Conservation (phyloP, 768 basidiomycete genomes). For the Xerocomellus intermedius region DNA sequence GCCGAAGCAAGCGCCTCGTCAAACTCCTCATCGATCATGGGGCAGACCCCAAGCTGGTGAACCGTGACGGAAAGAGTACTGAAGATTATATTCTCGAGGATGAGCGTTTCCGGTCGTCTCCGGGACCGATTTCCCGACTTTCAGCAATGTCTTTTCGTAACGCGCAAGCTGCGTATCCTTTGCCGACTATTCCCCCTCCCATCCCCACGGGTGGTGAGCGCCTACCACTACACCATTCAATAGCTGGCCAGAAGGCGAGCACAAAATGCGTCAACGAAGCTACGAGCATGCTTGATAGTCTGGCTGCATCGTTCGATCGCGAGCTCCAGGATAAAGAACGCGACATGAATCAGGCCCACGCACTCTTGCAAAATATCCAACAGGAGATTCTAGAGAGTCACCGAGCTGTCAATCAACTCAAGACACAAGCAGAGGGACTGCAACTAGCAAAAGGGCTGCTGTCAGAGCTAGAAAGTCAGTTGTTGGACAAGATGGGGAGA, state of each 20-base stretch:
- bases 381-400: slow-evolving; percentile 87
- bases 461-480: slow-evolving; percentile 58
- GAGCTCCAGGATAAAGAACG: slow-evolving; percentile 91
- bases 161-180: slow-evolving; percentile 50
- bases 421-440: slow-evolving; percentile 64
- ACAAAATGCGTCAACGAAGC: slow-evolving; percentile 85
- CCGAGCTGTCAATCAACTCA: slow-evolving; percentile 68
- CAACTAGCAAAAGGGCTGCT: slow-evolving; percentile 57
- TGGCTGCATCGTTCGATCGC: slow-evolving; percentile 88
- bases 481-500: slow-evolving; percentile 75
- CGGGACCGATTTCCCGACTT: slow-evolving; percentile 68
- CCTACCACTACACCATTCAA: slow-evolving; percentile 79
- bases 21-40: slow-evolving; percentile 95
- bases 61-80: slow-evolving; percentile 93
- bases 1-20: slow-evolving; percentile 91
- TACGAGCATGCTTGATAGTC: slow-evolving; percentile 79
- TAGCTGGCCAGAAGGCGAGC: slow-evolving; percentile 81
- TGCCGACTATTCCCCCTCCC: slow-evolving; percentile 44
- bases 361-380: slow-evolving; percentile 81
- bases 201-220: slow-evolving; percentile 50
- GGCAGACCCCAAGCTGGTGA: slow-evolving; percentile 92
- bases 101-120: slow-evolving; percentile 93
- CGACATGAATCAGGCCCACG: slow-evolving; percentile 86
- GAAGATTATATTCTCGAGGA: slow-evolving; percentile 99
- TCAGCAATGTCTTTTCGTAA: slow-evolving; percentile 72